Evolutionary conservation across 2,329 filamentous ascomycete genomes (phyloP).

Genomic region (Trichophyton simii): DNA sequence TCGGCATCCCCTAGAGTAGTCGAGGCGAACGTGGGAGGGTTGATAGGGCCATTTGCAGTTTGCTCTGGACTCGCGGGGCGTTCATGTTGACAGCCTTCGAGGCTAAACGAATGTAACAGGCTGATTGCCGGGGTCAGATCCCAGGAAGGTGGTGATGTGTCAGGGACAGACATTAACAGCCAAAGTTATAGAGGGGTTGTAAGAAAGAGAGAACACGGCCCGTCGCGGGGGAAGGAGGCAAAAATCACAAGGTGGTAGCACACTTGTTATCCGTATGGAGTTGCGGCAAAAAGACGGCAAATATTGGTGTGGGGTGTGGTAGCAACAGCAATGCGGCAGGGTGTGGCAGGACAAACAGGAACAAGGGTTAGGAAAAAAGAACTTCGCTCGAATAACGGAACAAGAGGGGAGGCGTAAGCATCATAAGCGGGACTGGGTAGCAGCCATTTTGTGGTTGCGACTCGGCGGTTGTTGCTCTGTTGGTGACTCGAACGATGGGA

Average conservation of each 20-base stretch:
- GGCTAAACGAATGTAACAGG: constrained; percentile 26
- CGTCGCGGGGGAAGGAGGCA: background rate
- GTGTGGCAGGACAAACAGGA: background rate
- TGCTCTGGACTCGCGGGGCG: background rate
- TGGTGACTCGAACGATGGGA: background rate
- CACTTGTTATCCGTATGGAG: no score
- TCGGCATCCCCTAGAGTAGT: background rate
- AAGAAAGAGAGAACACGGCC: background rate
- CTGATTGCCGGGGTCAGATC: constrained; percentile 36
- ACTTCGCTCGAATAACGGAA: background rate
- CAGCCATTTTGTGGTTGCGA: background rate
- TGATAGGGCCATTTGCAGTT: background rate
- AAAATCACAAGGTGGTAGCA: background rate
- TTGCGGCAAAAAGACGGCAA: background rate
- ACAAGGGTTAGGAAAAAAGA: background rate
- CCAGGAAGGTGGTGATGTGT: constrained; percentile 25
- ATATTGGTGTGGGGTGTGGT: background rate
- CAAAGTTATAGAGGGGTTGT: background rate
- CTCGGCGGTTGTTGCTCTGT: background rate
- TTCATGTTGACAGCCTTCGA: background rate
- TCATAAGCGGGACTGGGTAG: background rate
- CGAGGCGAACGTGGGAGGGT: background rate
- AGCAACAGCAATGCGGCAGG: background rate
- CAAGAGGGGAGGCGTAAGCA: background rate
- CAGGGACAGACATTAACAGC: constrained; percentile 18